phyloP scores from a whole-genome alignment of 2,329 filamentous ascomycete species.

The Fusarium sarcochroum region DNA sequence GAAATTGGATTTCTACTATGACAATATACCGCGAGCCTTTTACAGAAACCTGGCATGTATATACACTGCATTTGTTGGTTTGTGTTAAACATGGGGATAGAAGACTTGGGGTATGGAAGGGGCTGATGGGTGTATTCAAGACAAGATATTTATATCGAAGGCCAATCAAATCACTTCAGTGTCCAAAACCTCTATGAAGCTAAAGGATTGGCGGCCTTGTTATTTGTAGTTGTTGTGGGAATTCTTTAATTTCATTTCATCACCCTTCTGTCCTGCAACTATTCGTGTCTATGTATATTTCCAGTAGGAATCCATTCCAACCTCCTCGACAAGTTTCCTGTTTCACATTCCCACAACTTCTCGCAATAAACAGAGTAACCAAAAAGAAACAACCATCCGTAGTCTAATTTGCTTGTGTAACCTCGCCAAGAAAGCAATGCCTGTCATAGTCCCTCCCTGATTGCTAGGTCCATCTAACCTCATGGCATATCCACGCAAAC shows the following conservation, averaged over 20 bases:
- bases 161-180: no score
- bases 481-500: conserved; percentile 17
- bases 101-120: no score
- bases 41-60: no score
- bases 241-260: conserved; percentile 23
- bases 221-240: not conserved
- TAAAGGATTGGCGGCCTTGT: not conserved
- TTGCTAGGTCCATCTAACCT: conserved; percentile 26
- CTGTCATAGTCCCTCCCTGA: conserved; percentile 45
- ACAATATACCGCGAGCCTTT: not conserved
- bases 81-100: no score
- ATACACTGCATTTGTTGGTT: no score
- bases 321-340: conserved; percentile 30
- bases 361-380: conserved; percentile 46
- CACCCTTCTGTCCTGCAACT: conserved; percentile 30
- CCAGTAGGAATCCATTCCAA: conserved; percentile 31
- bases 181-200: no score
- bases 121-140: no score
- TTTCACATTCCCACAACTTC: conserved; percentile 38
- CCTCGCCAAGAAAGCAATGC: conserved; percentile 46
- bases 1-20: not conserved
- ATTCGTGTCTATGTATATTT: conserved; percentile 42
- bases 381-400: conserved; percentile 49
- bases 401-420: conserved; percentile 52
- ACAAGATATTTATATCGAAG: no score